Evolutionary conservation across 371 early-diverging fungal species (phyloP).

Genomic region (Fennellomyces sp.): DNA sequence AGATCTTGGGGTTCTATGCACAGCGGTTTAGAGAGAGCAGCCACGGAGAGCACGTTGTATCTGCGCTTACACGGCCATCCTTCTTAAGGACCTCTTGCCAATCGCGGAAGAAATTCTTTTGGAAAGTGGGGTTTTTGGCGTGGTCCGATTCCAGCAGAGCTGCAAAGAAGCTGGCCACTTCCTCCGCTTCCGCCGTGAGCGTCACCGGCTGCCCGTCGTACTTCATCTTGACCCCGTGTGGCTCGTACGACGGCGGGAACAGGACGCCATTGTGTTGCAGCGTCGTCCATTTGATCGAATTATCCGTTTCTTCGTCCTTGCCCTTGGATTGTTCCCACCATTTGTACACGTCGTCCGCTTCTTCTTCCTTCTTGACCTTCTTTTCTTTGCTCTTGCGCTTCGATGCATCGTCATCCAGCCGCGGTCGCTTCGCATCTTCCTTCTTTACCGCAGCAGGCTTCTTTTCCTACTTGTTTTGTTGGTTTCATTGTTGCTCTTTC

Average conservation of each 20-base stretch:
- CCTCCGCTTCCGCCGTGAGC: conserved; percentile 87
- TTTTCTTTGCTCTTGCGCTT: conserved; percentile 24
- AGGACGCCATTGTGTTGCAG: conserved; percentile 88
- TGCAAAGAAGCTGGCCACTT: conserved; percentile 95
- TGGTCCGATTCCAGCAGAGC: conserved; percentile 85
- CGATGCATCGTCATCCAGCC: conserved; percentile 35
- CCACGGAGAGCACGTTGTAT: neutral
- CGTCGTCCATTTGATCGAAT: conserved; percentile 81
- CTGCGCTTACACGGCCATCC: conserved; percentile 59
- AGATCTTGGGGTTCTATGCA: conserved; percentile 69
- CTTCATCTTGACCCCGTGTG: conserved; percentile 87
- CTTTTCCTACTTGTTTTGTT: neutral
- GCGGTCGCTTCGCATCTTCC: conserved; percentile 23
- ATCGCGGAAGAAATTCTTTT: conserved; percentile 92
- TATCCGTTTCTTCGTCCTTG: conserved; percentile 60
- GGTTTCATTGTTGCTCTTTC: neutral
- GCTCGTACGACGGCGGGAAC: conserved; percentile 93
- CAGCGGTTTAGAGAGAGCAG: neutral
- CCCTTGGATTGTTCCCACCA: conserved; percentile 56
- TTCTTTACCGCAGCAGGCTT: conserved; percentile 19
- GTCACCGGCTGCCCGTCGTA: conserved; percentile 82
- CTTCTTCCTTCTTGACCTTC: conserved; percentile 27
- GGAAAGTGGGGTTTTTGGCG: conserved; percentile 83
- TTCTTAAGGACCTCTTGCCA: conserved; percentile 69
- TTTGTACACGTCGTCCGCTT: conserved; percentile 40